A percentile compares a stretch with the other conserved stretches of the same genome.
These are phyloP conservation scores for Hypoxylon sp. DNA, from an alignment of 2,329 filamentous ascomycete genomes.

Conservation along the genomic window DNA sequence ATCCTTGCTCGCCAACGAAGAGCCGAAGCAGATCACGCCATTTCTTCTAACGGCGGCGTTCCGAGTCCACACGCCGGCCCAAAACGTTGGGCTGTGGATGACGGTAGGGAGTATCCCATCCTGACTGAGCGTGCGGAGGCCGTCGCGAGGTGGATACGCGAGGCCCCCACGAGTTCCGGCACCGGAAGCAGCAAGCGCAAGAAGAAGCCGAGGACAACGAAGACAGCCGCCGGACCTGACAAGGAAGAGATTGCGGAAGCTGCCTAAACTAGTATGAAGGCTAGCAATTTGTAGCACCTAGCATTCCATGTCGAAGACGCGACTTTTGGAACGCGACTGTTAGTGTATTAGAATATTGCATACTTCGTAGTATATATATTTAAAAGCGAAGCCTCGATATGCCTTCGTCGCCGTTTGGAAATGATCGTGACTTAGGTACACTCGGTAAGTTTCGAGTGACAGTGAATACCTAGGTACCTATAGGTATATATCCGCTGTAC, in stretches of 20 bases:
- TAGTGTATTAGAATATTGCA: conserved; percentile 13
- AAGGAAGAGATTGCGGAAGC: conserved; percentile 25
- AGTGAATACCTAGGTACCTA: too few relatives aligned
- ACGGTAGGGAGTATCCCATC: conserved; percentile 77
- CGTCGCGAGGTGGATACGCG: conserved; percentile 77
- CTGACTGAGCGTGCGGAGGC: conserved; percentile 76
- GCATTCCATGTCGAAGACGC: neutral
- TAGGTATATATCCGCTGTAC: neutral
- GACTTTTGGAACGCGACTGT: neutral
- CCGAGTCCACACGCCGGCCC: conserved; percentile 46
- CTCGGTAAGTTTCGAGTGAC: neutral
- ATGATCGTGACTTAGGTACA: neutral
- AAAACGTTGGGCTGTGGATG: conserved; percentile 74
- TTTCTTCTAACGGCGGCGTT: conserved; percentile 37
- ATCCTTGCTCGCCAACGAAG: conserved; percentile 71
- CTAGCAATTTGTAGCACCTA: neutral
- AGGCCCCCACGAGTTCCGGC: conserved; percentile 62
- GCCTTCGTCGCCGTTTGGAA: neutral
- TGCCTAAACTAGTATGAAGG: conserved; percentile 13
- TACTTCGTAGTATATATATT: conserved; percentile 20
- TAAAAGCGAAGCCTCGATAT: conserved; percentile 1
- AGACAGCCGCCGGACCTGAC: conserved; percentile 40
- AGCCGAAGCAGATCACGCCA: conserved; percentile 65
- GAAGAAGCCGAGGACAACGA: conserved; percentile 50
- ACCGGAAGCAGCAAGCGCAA: conserved; percentile 50